Conservation (phyloP, 2,329 filamentous ascomycete genomes). For the Fusarium ramigenum region DNA sequence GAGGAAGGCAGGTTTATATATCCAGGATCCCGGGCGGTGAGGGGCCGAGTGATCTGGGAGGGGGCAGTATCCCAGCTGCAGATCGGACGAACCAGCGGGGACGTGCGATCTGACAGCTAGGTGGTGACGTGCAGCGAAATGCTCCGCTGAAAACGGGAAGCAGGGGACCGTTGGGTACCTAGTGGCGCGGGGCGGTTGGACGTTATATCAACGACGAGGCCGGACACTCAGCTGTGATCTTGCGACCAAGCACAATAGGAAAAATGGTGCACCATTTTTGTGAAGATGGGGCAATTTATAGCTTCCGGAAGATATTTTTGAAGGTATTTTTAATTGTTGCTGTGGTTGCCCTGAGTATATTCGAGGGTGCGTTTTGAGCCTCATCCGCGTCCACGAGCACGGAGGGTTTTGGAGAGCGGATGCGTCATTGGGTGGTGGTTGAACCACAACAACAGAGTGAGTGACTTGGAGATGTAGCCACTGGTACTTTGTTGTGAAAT, state of each 20-base stretch:
- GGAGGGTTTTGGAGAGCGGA: neutral
- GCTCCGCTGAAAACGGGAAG: neutral
- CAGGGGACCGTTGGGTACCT: constrained; percentile 1
- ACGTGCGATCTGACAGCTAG: neutral
- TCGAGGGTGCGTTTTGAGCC: neutral
- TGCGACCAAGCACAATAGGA: neutral
- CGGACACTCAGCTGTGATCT: constrained; percentile 23
- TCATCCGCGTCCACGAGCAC: neutral
- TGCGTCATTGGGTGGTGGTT: neutral
- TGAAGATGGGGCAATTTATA: neutral
- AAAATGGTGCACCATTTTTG: neutral
- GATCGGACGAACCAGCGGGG: neutral
- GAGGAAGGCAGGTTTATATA: constrained; percentile 4
- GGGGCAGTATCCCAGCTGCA: neutral
- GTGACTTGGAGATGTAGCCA: rapidly evolving
- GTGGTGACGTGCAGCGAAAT: neutral
- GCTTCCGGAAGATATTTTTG: constrained; percentile 8
- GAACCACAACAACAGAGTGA: rapidly evolving
- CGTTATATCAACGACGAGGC: neutral
- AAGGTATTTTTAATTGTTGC: constrained; percentile 14
- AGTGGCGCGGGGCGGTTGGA: constrained; percentile 3
- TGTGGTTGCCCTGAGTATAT: constrained; percentile 26
- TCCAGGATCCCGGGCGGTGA: constrained; percentile 6
- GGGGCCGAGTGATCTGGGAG: constrained; percentile 20
- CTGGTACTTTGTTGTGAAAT: rapidly evolving